These are phyloP conservation scores for Zalaria sp. DNA, from an alignment of 2,329 filamentous ascomycete genomes.

Conservation along the genomic window DNA sequence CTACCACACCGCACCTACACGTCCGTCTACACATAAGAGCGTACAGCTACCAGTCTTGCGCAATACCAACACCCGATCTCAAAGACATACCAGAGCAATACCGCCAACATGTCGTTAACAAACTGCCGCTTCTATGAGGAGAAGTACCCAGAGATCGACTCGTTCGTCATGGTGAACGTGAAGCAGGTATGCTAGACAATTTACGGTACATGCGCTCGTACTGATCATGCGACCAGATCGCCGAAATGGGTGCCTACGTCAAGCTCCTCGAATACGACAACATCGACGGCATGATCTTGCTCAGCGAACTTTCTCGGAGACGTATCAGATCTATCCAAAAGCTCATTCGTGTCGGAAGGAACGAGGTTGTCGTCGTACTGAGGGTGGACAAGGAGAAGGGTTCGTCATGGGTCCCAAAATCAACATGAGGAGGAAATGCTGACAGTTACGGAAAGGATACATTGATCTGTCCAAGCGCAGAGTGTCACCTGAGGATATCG, in stretches of 20 bases:
- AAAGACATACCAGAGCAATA: neutral
- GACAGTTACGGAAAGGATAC: conserved; percentile 46
- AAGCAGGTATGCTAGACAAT: conserved; percentile 57
- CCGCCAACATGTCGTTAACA: conserved; percentile 38
- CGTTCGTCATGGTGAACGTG: conserved; percentile 99
- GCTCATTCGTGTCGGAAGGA: conserved; percentile 92
- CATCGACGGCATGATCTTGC: conserved; percentile 99
- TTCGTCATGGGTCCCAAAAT: conserved; percentile 15
- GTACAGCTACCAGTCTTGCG: too few relatives aligned
- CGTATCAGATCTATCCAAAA: conserved; percentile 99
- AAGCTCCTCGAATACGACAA: conserved; percentile 99
- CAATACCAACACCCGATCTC: too few relatives aligned
- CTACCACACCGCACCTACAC: too few relatives aligned
- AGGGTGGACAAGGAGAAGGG: conserved; percentile 99
- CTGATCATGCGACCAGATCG: conserved; percentile 47
- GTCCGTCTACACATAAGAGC: too few relatives aligned
- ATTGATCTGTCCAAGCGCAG: conserved; percentile 98
- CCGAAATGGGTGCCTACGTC: conserved; percentile 99
- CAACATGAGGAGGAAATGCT: neutral
- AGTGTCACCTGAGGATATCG: conserved; percentile 92
- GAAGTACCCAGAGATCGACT: conserved; percentile 96
- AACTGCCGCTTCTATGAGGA: conserved; percentile 97
- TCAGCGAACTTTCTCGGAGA: conserved; percentile 91
- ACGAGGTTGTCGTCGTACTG: conserved; percentile 96
- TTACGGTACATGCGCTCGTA: neutral